Evolutionary conservation across 148 eudicot species (phyloP).

Genomic region (Chenopodium formosanum): DNA sequence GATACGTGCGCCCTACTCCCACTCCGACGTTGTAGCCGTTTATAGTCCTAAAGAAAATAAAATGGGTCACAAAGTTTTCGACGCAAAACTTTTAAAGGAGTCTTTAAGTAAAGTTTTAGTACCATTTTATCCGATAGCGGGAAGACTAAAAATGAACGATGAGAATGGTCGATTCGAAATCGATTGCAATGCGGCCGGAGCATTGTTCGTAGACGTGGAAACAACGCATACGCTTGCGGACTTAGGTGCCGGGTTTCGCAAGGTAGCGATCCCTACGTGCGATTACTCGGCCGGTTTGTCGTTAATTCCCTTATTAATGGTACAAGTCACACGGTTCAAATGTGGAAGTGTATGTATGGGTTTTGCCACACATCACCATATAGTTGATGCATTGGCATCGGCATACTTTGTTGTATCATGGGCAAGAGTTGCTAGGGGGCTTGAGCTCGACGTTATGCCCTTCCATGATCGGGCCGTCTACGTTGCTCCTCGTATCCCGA

Average conservation of each 20-base stretch:
- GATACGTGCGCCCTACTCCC: neutral
- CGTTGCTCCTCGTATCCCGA: conserved; percentile 34
- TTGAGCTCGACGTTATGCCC: conserved; percentile 25
- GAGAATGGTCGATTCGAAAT: conserved; percentile 26
- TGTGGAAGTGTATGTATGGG: conserved; percentile 42
- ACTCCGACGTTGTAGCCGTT: neutral
- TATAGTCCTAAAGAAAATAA: neutral
- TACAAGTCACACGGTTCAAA: conserved; percentile 27
- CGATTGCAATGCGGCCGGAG: conserved; percentile 30
- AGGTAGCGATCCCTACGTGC: conserved; percentile 16
- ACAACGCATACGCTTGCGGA: conserved; percentile 30
- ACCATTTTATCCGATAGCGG: conserved; percentile 13
- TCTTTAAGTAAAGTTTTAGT: conserved; percentile 6
- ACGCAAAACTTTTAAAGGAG: neutral
- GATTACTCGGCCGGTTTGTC: conserved; percentile 33
- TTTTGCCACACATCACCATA: conserved; percentile 26
- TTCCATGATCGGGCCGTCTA: conserved; percentile 20
- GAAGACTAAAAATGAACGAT: conserved; percentile 16
- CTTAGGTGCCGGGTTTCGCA: conserved; percentile 21
- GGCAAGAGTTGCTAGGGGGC: conserved; percentile 34
- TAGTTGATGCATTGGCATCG: conserved; percentile 23
- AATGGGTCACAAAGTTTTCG: neutral
- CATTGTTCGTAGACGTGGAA: conserved; percentile 28
- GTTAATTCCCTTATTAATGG: conserved; percentile 34
- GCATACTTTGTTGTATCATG: conserved; percentile 25